These are phyloP conservation scores for Poronia punctata DNA, from an alignment of 495 filamentous ascomycete genomes.

Conservation along the genomic window DNA sequence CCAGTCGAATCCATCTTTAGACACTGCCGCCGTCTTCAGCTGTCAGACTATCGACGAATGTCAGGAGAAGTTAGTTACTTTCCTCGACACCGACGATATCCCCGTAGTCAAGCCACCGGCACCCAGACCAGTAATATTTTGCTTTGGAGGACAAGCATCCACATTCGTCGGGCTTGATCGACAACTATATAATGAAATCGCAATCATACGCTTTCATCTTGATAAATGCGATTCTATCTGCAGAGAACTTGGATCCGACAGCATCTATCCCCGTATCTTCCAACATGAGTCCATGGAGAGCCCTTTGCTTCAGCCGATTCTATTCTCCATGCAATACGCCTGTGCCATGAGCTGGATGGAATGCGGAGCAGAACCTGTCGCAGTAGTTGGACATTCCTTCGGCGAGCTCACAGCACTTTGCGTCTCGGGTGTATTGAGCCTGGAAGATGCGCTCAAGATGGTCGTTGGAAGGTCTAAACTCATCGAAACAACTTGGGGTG, in stretches of 20 bases:
- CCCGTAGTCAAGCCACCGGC: not conserved
- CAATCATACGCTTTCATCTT: conserved; percentile 35
- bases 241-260: conserved; percentile 22
- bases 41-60: conserved; percentile 18
- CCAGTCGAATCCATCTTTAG: too few relatives aligned
- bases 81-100: not conserved
- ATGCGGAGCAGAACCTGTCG: conserved; percentile 26
- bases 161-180: conserved; percentile 36
- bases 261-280: conserved; percentile 41
- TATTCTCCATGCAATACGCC: conserved; percentile 44
- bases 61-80: conserved; percentile 6
- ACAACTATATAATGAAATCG: conserved; percentile 26
- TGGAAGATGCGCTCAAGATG: conserved; percentile 34
- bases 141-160: conserved; percentile 49
- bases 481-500: conserved; percentile 30
- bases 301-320: conserved; percentile 34
- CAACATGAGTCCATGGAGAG: conserved; percentile 23
- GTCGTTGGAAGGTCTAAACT: conserved; percentile 34
- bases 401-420: conserved; percentile 44
- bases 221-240: conserved; percentile 36
- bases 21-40: too few relatives aligned
- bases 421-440: conserved; percentile 29
- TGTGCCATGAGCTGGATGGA: conserved; percentile 43
- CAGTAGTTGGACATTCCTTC: conserved; percentile 45
- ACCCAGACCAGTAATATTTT: conserved; percentile 35